These are phyloP conservation scores for Saccharomyces pastorianus DNA, from an alignment of 1,139 yeast genomes.

Conservation along the genomic window DNA sequence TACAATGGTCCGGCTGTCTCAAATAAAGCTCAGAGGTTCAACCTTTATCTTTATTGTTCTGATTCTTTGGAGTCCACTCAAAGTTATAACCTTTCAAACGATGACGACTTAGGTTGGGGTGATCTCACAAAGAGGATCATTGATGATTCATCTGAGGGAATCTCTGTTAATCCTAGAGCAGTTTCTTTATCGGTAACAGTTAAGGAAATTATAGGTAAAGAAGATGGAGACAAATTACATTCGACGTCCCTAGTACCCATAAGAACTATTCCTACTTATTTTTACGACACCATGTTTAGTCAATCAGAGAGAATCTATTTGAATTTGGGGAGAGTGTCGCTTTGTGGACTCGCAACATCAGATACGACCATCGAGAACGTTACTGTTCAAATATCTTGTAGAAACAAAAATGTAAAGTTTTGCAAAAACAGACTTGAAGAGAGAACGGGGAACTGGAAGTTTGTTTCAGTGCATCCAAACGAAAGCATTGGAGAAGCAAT, in stretches of 20 bases:
- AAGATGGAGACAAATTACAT: conserved; percentile 32
- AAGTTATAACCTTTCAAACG: background rate
- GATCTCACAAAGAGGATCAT: conserved; percentile 73
- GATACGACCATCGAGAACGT: conserved; percentile 32
- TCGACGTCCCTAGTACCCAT: conserved; percentile 37
- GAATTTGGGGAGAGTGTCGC: conserved; percentile 44
- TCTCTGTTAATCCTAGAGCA: conserved; percentile 77
- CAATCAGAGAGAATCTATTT: conserved; percentile 55
- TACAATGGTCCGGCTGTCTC: conserved; percentile 49
- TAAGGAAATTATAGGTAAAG: conserved; percentile 60
- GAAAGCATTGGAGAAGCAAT: conserved; percentile 69
- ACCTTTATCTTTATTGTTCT: conserved; percentile 48
- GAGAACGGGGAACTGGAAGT: conserved; percentile 53
- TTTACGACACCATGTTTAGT: conserved; percentile 55
- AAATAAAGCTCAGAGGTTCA: conserved; percentile 64
- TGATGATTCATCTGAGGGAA: conserved; percentile 67
- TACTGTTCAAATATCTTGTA: conserved; percentile 40
- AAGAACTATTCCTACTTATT: conserved; percentile 50
- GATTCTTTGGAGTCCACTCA: background rate
- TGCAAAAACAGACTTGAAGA: conserved; percentile 63
- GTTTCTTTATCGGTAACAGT: conserved; percentile 62
- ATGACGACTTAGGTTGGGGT: conserved; percentile 72
- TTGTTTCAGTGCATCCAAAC: conserved; percentile 66
- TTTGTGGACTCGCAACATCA: conserved; percentile 16
- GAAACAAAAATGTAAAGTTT: conserved; percentile 43